Evolutionary conservation across 306 rosid genomes (phyloP).

Genomic region (Pachyrhizus erosus): DNA sequence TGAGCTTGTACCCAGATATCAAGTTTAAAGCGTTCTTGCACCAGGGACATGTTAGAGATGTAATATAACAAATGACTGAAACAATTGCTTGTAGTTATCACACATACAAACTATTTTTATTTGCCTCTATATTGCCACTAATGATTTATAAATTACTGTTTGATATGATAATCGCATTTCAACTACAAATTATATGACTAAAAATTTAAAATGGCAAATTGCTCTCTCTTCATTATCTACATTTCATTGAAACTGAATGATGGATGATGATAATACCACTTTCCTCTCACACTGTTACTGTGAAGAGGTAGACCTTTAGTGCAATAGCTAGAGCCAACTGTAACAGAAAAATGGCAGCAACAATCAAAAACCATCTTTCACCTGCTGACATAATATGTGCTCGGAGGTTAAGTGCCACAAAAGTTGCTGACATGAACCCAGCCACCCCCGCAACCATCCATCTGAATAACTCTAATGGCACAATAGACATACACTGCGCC

Average conservation of each 20-base stretch:
- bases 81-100: not conserved
- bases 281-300: constrained; percentile 59
- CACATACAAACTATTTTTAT: not conserved
- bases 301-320: constrained; percentile 75
- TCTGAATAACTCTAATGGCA: constrained; percentile 72
- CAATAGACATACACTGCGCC: constrained; percentile 71
- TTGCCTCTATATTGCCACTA: constrained; percentile 43
- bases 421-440: constrained; percentile 84
- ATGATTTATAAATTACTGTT: constrained; percentile 45
- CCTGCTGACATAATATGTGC: constrained; percentile 86
- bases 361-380: constrained; percentile 82
- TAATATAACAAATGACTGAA: not conserved
- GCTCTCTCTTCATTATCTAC: constrained; percentile 47
- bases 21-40: not conserved
- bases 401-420: constrained; percentile 84
- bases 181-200: constrained; percentile 31
- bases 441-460: constrained; percentile 80
- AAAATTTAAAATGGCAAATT: constrained; percentile 41
- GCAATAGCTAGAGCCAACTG: constrained; percentile 72
- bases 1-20: not conserved
- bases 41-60: not conserved
- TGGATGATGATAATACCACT: constrained; percentile 2
- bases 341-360: constrained; percentile 75
- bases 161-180: constrained; percentile 41
- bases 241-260: constrained; percentile 30